A percentile compares a stretch with the other conserved stretches of the same genome.
phyloP scores from a whole-genome alignment of 1,139 yeast species.

The Kodamaea derodonti region DNA sequence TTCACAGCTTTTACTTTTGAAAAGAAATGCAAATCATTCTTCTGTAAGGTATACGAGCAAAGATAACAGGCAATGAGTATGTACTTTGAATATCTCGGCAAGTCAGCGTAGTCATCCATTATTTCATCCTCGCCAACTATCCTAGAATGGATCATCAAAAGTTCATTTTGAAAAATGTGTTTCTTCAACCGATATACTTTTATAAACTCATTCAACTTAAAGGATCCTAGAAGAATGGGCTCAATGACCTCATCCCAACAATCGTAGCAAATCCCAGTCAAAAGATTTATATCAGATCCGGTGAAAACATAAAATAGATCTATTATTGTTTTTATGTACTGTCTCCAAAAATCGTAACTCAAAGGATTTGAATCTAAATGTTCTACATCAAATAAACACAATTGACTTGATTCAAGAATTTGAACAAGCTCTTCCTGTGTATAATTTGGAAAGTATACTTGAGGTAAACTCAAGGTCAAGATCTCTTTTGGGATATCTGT shows the following conservation, averaged over 20 bases:
- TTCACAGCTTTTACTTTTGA: slow-evolving; percentile 54
- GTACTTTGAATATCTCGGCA: slow-evolving; percentile 57
- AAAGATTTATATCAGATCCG: slow-evolving; percentile 47
- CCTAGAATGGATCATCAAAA: slow-evolving; percentile 32
- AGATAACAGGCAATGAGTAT: slow-evolving; percentile 65
- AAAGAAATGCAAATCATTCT: slow-evolving; percentile 56
- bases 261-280: slow-evolving; percentile 38
- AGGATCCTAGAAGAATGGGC: slow-evolving; percentile 33
- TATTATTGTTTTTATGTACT: slow-evolving; percentile 47
- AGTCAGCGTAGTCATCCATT: slow-evolving; percentile 26
- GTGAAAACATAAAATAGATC: slow-evolving; percentile 51
- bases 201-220: slow-evolving; percentile 37
- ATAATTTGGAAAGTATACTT: slow-evolving; percentile 46
- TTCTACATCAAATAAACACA: slow-evolving; percentile 22
- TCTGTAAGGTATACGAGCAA: slow-evolving; percentile 63
- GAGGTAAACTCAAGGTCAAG: slow-evolving; percentile 47
- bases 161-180: slow-evolving; percentile 38
- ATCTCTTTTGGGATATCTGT: slow-evolving; percentile 47
- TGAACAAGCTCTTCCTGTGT: slow-evolving; percentile 34
- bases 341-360: slow-evolving; percentile 40
- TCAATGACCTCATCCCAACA: slow-evolving; percentile 52
- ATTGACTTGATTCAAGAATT: slow-evolving; percentile 29
- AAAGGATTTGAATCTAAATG: slow-evolving; percentile 14
- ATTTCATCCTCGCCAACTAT: slow-evolving; percentile 22
- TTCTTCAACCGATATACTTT: slow-evolving; percentile 44